Evolutionary conservation across 306 rosid species (phyloP).

Genomic region (Dalbergia cultrata): DNA sequence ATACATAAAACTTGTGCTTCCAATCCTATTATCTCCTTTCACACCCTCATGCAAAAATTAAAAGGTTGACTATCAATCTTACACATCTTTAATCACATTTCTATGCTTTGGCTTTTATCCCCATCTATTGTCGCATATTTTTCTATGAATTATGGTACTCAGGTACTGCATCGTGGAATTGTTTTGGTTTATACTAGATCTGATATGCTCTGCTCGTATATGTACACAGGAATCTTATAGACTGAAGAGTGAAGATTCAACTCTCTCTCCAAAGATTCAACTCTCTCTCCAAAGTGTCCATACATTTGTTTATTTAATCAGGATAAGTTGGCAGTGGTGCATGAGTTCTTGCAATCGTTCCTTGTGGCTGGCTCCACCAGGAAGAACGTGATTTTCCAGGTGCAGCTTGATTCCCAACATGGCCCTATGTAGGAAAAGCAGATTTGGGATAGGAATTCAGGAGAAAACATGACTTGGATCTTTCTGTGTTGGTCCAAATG

Average conservation of each 20-base stretch:
- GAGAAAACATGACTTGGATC: background rate
- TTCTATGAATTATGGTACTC: no score
- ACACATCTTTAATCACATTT: no score
- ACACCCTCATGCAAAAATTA: no score
- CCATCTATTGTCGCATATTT: no score
- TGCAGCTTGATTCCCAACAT: background rate
- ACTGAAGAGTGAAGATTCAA: background rate
- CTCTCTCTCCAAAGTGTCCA: background rate
- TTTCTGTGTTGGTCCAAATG: background rate
- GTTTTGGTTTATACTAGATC: background rate
- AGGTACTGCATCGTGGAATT: no score
- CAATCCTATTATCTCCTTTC: no score
- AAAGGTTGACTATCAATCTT: no score
- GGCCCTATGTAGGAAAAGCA: background rate
- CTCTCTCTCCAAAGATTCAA: background rate
- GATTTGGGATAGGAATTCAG: background rate
- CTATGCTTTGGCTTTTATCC: no score
- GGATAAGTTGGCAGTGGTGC: background rate
- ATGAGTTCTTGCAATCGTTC: background rate
- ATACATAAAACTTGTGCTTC: no score
- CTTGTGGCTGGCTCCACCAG: background rate
- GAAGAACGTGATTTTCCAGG: background rate
- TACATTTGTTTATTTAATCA: background rate
- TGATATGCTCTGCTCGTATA: background rate
- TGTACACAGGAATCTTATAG: background rate